phyloP scores from a whole-genome alignment of 352 stramenopile genomes.

The Globisporangium parvum region DNA sequence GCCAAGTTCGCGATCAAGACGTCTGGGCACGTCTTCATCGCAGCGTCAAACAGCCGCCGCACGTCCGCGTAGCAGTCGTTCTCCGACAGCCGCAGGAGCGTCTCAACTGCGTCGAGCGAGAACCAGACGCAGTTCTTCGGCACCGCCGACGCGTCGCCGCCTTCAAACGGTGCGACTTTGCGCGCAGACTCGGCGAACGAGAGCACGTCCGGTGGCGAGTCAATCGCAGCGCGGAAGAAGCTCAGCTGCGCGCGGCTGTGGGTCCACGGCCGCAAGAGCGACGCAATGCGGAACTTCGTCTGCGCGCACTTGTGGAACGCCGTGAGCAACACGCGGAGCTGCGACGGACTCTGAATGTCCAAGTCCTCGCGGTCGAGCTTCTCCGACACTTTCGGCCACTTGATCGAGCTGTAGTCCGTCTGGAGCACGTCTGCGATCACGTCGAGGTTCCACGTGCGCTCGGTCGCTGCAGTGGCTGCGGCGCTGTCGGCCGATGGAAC shows the following conservation, averaged over 20 bases:
- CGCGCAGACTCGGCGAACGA: slow-evolving; percentile 75
- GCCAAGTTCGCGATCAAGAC: slow-evolving; percentile 85
- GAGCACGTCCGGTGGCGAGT: slow-evolving; percentile 71
- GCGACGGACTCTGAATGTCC: slow-evolving; percentile 47
- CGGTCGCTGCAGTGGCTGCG: slow-evolving; percentile 17
- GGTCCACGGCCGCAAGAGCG: slow-evolving; percentile 74
- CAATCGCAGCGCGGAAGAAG: slow-evolving; percentile 72
- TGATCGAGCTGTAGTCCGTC: slow-evolving; percentile 80
- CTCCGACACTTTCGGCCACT: slow-evolving; percentile 81
- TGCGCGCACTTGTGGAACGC: slow-evolving; percentile 79
- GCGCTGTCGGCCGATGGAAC: slow-evolving; percentile 19
- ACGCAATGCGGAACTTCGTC: slow-evolving; percentile 69
- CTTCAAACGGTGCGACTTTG: slow-evolving; percentile 82
- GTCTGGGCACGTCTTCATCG: slow-evolving; percentile 81
- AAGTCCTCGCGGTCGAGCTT: slow-evolving; percentile 80
- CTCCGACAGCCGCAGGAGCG: slow-evolving; percentile 69
- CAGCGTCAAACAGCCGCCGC: slow-evolving; percentile 65
- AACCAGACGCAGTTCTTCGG: slow-evolving; percentile 87
- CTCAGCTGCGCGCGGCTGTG: slow-evolving; percentile 70
- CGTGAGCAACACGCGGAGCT: slow-evolving; percentile 70
- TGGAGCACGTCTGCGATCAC: slow-evolving; percentile 83
- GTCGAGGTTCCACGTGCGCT: slow-evolving; percentile 63
- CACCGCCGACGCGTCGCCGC: slow-evolving; percentile 75
- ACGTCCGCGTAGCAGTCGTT: slow-evolving; percentile 83
- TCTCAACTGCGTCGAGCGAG: slow-evolving; percentile 78